Base-by-base conservation (phyloP, 164 flowering plant genomes). In the Liriodendron chinense region DNA sequence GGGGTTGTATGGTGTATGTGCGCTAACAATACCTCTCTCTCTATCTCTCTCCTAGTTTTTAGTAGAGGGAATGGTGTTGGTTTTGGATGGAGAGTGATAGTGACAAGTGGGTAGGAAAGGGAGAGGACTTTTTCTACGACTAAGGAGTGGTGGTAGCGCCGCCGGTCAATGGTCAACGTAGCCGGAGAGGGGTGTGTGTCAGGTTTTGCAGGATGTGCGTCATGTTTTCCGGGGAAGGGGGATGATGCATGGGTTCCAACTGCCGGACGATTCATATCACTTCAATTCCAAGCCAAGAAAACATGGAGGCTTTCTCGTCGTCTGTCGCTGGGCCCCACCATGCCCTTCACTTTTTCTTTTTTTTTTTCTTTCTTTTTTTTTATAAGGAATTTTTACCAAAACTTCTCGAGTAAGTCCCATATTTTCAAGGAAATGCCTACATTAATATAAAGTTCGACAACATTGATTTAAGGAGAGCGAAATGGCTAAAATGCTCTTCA, bases 261-360 rank as follows among this genome's bases (percentile, higher is more conserved):
- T 82, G 80, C 84, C 83, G 77, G 77, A 74, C 84, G 28, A 85
- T 88, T 86, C 86, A 83, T 86, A 70, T 87, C 85, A 84, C 89
- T 90, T 87, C 90, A 83, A 87, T 85, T 87, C 88, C 86, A 90
- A 86, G 87, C 87, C 85, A 90, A 85, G 88, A 84, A 88, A 90
- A 50, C 64, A 24, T 50, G 61, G 28, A 16, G 12, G 26, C 47
- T 67, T 53, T 65, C 64, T 71, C 74, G 65, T 71, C 53, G 12
- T 63, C 64, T 48, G 69, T 63, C 74, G 78, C 69, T 76, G 71
- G 74, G 78, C n/a, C 73, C 68, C 48, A 26, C 69, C 26, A 20
- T 20, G 2, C 21, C 20, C 69, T 13, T 13, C 9, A 6, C 16
- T 22, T 21, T 21, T 24, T 65, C 8, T 24, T n/a, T 65, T 65